Evolutionary conservation across 2,329 filamentous ascomycete genomes (phyloP).

Genomic region (Penicillium sp.): DNA sequence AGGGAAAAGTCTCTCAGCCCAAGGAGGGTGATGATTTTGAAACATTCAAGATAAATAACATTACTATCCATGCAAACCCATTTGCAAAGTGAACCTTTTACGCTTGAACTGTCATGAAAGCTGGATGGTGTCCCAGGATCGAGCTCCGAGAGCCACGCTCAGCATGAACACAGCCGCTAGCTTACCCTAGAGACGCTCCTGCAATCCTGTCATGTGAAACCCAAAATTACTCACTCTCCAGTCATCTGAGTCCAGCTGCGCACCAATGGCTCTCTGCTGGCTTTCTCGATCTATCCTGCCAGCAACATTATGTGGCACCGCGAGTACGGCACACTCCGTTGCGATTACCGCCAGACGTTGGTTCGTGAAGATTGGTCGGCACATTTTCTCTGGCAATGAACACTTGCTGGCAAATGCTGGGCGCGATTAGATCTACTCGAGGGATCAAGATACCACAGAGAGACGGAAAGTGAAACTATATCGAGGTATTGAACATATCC

Average conservation of each 20-base stretch:
- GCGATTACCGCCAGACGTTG: neutral
- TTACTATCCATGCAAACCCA: slow-evolving; percentile 58
- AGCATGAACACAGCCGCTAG: slow-evolving; percentile 2
- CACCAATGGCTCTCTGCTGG: neutral
- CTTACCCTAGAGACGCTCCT: neutral
- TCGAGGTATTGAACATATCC: neutral
- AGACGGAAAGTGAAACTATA: neutral
- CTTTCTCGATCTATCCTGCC: neutral
- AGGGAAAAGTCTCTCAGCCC: slow-evolving; percentile 47
- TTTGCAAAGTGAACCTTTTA: slow-evolving; percentile 44
- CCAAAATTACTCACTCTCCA: neutral
- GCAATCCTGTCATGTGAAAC: neutral
- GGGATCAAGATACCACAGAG: neutral
- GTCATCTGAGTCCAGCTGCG: neutral
- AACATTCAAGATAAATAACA: slow-evolving; percentile 46
- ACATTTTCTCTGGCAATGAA: neutral
- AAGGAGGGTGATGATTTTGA: slow-evolving; percentile 40
- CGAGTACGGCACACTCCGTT: neutral
- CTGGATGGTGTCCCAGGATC: neutral
- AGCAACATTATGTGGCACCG: neutral
- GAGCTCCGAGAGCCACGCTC: neutral
- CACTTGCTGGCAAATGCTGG: neutral
- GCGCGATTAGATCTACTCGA: neutral
- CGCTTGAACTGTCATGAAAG: neutral
- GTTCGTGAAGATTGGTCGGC: neutral